phyloP scores from a whole-genome alignment of 1,284 basidiomycete species.

The Apiotrichum montevideense region DNA sequence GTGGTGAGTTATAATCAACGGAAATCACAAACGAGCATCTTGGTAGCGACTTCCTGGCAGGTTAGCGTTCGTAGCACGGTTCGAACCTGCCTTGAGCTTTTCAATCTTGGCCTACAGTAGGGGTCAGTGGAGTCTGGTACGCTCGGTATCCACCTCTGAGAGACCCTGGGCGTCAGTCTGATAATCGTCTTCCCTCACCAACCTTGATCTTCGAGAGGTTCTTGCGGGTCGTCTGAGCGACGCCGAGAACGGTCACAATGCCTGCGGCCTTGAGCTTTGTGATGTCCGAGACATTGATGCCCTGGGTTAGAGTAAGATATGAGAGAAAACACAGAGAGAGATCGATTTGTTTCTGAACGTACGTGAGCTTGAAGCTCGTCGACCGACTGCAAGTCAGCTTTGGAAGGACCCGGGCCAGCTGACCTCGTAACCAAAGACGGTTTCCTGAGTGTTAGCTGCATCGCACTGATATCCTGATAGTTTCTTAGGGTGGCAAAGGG shows the following conservation, averaged over 20 bases:
- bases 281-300: slow-evolving; percentile 91
- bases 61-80: not conserved
- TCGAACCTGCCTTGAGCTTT: slow-evolving; percentile 70
- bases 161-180: slow-evolving; percentile 26
- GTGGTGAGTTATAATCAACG: slow-evolving; percentile 4
- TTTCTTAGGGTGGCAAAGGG: not conserved
- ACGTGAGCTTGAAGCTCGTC: slow-evolving; percentile 86
- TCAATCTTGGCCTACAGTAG: slow-evolving; percentile 69
- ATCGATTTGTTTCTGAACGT: not conserved
- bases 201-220: slow-evolving; percentile 89
- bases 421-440: slow-evolving; percentile 21
- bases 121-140: not conserved
- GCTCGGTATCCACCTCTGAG: slow-evolving; percentile 25
- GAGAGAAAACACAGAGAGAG: not conserved
- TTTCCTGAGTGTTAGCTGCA: slow-evolving; percentile 3
- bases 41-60: slow-evolving; percentile 71
- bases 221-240: slow-evolving; percentile 66
- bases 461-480: too few relatives aligned
- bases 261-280: slow-evolving; percentile 71
- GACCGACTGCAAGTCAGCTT: slow-evolving; percentile 54
- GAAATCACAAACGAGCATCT: slow-evolving; percentile 59
- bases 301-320: slow-evolving; percentile 50
- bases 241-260: slow-evolving; percentile 49
- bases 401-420: not conserved
- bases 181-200: too few relatives aligned